Base-by-base conservation (phyloP, 2,329 filamentous ascomycete genomes). In the Macrophomina pseudophaseolina region DNA sequence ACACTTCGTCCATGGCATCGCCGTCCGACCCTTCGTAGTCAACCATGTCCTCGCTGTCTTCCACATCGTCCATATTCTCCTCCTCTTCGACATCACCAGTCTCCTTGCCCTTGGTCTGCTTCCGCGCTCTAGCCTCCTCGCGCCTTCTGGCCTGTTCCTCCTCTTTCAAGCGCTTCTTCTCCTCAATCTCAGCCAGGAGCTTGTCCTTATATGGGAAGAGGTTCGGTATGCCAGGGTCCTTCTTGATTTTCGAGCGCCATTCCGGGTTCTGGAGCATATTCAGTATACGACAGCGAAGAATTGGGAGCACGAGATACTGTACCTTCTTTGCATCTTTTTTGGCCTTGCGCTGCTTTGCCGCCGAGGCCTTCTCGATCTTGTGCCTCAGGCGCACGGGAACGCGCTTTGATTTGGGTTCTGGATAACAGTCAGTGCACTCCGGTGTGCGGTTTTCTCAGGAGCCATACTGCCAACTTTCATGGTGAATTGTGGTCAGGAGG, bases 141-240 rank as follows among this genome's bases (percentile, higher is more conserved):
- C 87, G 87, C 73, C 88, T 85, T 75, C 87, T 84, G 67, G 86
- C 85, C 75, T 70, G 72, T 44, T 97, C 92, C 75, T 97, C 93
- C 70, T 88, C 88, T 83, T 94, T 97, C 78, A 87, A 83, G 71
- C 90, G 83, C 76, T 91, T 91, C 73, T 88, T 90, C 81, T 97
- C 92, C 81, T 99, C 95, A 73, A 99, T 96, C 80, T 99, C 93
- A 67, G 94, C 89, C 40, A 99, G 86, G 33, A 99, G 87, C 84
- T 91, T 94, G 79, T 97, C 94, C 83, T 99, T 99, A 85, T 95
- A 97, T 0, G 95, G 95, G 82, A 97, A 99, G 42, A 97, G 82
- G 76, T 98, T 99, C 48, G 95, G 95, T 69, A 99, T 97, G 58
- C 95, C 95, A 30, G 94, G 95, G 74, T 99, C 95, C 83, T 98